Evolutionary conservation across 768 basidiomycete species (phyloP), one percentile per base, ranked within the genome.

Genomic region (Tricholoma flavovirens): DNA sequence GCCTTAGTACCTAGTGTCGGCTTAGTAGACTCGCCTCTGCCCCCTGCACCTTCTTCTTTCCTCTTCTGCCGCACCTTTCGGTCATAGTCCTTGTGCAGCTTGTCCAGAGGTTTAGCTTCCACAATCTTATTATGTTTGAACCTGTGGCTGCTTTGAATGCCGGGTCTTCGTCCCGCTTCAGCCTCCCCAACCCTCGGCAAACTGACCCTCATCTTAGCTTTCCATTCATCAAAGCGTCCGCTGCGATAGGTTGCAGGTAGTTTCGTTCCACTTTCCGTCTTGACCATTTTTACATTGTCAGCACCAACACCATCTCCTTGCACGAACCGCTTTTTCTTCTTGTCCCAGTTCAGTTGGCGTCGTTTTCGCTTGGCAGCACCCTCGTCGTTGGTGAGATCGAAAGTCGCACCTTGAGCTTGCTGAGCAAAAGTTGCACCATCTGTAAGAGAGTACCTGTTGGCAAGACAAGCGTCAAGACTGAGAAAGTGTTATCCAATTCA

Each of bases 181-280:
- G 73, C 77, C 67, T 97, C 94, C 17, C 95, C 95, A n/a, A 88
- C 77, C 56, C 81, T 81, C 0, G 94, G 94, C 33, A 98, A 69
- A 57, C 73, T 78, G n/a, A 83, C 73, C 36, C 82, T 84, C 51
- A 78, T 84, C 71, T 90, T 91, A 58, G 81, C 77, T 69, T 88
- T 90, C 97, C 97, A 99, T 68, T 96, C 93, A 55, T 96, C 91
- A 69, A 92, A 99, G 14, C 92, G 84, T 10, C 97, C 97, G 62
- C 89, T 93, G 52, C 90, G 86, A 72, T 93, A 99, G 9, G 87
- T 87, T 3, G 93, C 93, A 3, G 97, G 96, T 17, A 99, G 77
- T 49, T 88, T 84, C 14, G 87, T 84, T 3, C 97, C 97, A 63
- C 87, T 93, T 71, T 99, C 97, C 0, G 93, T 93, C 62, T 83